Evolutionary conservation across 805 yeast species (phyloP).

Genomic region (Lipomyces kockii): DNA sequence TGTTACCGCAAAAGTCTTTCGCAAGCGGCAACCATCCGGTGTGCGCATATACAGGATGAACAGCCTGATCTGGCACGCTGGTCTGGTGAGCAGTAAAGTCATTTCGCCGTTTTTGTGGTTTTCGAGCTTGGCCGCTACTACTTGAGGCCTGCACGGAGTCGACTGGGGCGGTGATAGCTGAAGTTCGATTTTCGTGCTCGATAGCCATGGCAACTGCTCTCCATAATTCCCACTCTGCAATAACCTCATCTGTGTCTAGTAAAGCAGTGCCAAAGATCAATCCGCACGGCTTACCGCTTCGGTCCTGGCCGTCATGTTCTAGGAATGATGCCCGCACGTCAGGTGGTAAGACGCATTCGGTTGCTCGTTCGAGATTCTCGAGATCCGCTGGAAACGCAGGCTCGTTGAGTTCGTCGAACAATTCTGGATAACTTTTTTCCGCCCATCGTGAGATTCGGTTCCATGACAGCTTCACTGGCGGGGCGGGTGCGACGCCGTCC

Average conservation of each 20-base stretch:
- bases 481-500: constrained; percentile 66
- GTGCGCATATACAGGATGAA: constrained; percentile 82
- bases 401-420: constrained; percentile 73
- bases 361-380: constrained; percentile 79
- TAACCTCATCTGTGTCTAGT: constrained; percentile 78
- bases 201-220: constrained; percentile 59
- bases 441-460: constrained; percentile 87
- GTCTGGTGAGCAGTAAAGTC: constrained; percentile 48
- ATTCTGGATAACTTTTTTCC: constrained; percentile 74
- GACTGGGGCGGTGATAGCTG: background rate
- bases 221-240: constrained; percentile 85
- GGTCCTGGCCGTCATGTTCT: constrained; percentile 90
- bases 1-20: constrained; percentile 88
- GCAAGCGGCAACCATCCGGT: constrained; percentile 90
- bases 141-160: constrained; percentile 3
- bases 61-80: constrained; percentile 75
- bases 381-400: constrained; percentile 83
- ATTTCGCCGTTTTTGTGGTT: constrained; percentile 9
- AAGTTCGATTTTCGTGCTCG: constrained; percentile 33
- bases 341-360: constrained; percentile 72
- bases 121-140: constrained; percentile 28
- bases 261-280: constrained; percentile 79
- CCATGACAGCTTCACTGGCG: constrained; percentile 81
- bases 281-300: constrained; percentile 74
- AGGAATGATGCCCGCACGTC: constrained; percentile 80